Conservation (phyloP, 2,329 filamentous ascomycete species). For the Alternaria triticina region DNA sequence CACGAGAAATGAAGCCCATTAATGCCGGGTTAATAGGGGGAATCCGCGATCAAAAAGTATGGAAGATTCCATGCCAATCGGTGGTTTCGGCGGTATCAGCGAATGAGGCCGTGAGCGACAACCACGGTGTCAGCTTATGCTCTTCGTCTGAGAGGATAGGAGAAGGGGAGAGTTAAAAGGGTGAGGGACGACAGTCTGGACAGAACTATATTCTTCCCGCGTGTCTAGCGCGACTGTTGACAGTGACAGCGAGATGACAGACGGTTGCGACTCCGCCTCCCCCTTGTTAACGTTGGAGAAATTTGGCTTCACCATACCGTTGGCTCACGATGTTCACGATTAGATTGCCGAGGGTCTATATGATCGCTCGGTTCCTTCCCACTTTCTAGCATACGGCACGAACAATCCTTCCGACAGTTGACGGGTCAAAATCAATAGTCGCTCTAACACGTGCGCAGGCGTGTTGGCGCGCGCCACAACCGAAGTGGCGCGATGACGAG, state of each 20-base stretch:
- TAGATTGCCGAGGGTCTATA: not conserved
- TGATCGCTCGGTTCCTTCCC: not conserved
- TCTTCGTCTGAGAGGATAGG: not conserved
- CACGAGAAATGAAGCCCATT: not conserved
- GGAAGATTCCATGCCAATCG: not conserved
- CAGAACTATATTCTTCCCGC: not conserved
- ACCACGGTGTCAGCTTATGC: not conserved
- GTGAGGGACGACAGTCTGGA: not conserved
- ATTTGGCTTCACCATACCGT: not conserved
- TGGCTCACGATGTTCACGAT: not conserved
- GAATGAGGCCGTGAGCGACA: not conserved
- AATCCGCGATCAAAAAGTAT: not conserved
- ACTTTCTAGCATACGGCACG: not conserved
- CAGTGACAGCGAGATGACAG: not conserved
- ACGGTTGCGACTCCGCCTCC: not conserved
- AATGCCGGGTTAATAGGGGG: not conserved
- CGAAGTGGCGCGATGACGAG: slow-evolving; percentile 12
- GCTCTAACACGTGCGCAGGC: not conserved
- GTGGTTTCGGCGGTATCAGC: not conserved
- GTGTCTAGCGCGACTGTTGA: not conserved
- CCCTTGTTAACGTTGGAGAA: not conserved
- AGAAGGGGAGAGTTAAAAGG: not conserved
- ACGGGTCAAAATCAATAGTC: not conserved
- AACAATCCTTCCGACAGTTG: not conserved
- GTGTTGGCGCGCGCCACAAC: not conserved